Conservation (phyloP, 192 early-diverging fungal genomes). For the Backusella psychrophila region DNA sequence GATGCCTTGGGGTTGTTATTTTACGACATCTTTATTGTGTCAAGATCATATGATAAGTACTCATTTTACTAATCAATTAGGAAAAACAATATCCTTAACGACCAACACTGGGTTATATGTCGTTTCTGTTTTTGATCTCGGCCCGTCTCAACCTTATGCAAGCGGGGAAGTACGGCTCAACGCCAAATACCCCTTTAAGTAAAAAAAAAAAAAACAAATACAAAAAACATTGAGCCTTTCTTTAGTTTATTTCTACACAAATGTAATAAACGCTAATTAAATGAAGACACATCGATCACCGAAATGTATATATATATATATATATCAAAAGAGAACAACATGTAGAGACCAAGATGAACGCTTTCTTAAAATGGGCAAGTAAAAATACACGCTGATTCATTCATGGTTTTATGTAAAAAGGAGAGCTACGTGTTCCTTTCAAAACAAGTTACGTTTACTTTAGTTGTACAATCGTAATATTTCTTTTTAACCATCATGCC, state of each 20-base stretch:
- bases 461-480: neutral
- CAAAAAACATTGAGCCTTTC: neutral
- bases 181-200: neutral
- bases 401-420: neutral
- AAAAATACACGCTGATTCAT: neutral
- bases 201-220: neutral
- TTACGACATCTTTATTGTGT: neutral
- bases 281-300: neutral
- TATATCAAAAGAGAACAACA: neutral
- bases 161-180: neutral
- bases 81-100: neutral
- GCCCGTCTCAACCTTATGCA: neutral
- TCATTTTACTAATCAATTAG: neutral
- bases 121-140: neutral
- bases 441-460: neutral
- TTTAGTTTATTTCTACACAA: neutral
- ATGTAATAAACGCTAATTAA: neutral
- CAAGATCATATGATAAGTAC: neutral
- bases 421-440: neutral
- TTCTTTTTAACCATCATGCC: neutral
- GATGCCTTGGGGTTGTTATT: neutral
- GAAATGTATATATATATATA: no score
- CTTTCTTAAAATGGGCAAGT: neutral
- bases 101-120: neutral
- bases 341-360: no score